Evolutionary conservation across 2,329 filamentous ascomycete genomes (phyloP).

Genomic region (Penicillium sp.): DNA sequence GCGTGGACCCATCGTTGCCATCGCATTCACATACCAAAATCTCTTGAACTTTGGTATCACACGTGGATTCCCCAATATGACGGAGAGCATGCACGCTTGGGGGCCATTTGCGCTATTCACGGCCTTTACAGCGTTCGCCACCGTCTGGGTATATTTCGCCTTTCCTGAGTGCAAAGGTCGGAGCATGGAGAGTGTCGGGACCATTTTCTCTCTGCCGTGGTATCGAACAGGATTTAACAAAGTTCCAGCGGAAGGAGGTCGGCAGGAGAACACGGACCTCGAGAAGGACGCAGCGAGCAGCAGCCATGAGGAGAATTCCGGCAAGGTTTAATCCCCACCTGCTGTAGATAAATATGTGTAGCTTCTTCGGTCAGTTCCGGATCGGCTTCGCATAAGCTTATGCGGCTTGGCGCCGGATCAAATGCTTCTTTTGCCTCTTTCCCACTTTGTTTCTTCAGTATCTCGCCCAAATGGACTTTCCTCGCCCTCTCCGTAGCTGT

Average conservation of each 20-base stretch:
- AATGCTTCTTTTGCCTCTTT: not conserved
- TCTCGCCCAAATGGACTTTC: slow-evolving; percentile 1
- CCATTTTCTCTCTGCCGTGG: slow-evolving; percentile 23
- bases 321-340: not conserved
- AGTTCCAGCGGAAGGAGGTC: not conserved
- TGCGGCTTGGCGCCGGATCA: slow-evolving; percentile 6
- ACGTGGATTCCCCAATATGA: slow-evolving; percentile 27
- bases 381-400: slow-evolving; percentile 22
- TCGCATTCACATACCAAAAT: slow-evolving; percentile 30
- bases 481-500: slow-evolving; percentile 29
- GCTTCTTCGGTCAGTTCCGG: not conserved
- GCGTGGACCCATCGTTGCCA: slow-evolving; percentile 24
- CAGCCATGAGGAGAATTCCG: slow-evolving; percentile 4
- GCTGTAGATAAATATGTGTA: not conserved
- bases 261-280: not conserved
- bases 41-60: slow-evolving; percentile 29
- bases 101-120: slow-evolving; percentile 28
- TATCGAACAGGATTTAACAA: slow-evolving; percentile 21
- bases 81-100: slow-evolving; percentile 22
- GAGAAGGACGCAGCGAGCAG: slow-evolving; percentile 4
- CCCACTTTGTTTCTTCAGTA: not conserved
- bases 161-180: slow-evolving; percentile 28
- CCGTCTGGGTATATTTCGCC: slow-evolving; percentile 24
- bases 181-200: slow-evolving; percentile 22
- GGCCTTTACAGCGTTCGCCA: slow-evolving; percentile 21